Percentiles rank a stretch among this genome's conserved stretches.
Conservation (phyloP, 2,329 filamentous ascomycete genomes). For the Cladophialophora yegresii region DNA sequence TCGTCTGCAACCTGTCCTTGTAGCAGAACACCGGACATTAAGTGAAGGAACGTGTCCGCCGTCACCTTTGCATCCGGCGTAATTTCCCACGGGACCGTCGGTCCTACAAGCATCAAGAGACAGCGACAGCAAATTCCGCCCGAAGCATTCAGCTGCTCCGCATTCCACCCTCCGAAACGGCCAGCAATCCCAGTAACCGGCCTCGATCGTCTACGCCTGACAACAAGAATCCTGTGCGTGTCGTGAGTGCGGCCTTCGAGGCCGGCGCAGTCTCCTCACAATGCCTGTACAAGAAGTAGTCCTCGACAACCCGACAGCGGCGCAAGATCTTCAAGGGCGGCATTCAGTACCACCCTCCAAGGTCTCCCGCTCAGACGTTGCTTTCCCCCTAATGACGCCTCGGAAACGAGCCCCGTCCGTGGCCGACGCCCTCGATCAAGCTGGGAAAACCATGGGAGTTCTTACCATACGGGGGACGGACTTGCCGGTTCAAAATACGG, state of each 20-base stretch:
- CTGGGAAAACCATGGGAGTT: slow-evolving; percentile 32
- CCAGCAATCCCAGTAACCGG: neutral
- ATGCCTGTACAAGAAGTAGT: slow-evolving; percentile 33
- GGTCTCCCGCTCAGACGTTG: slow-evolving; percentile 30
- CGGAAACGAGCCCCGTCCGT: slow-evolving; percentile 33
- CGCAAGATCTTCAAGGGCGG: slow-evolving; percentile 28
- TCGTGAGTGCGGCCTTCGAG: neutral
- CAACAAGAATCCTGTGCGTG: neutral
- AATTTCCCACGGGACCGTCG: neutral
- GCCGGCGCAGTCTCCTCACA: slow-evolving; percentile 18
- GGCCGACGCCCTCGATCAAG: slow-evolving; percentile 23
- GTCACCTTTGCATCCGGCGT: neutral
- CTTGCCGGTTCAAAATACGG: slow-evolving; percentile 9
- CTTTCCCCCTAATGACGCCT: slow-evolving; percentile 33
- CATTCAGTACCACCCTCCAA: slow-evolving; percentile 29
- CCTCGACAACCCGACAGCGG: slow-evolving; percentile 26
- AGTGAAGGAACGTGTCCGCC: neutral
- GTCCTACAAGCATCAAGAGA: no score
- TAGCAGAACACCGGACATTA: neutral
- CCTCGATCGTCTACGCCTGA: neutral
- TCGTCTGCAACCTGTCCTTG: neutral
- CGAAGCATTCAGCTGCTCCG: slow-evolving; percentile 8
- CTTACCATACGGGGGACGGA: slow-evolving; percentile 27
- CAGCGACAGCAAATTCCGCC: neutral
- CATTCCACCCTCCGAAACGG: neutral